Percentiles rank a stretch among this genome's conserved stretches.
Evolutionary conservation across 345 rosid species (phyloP).

Genomic region (Noccaea caerulescens): DNA sequence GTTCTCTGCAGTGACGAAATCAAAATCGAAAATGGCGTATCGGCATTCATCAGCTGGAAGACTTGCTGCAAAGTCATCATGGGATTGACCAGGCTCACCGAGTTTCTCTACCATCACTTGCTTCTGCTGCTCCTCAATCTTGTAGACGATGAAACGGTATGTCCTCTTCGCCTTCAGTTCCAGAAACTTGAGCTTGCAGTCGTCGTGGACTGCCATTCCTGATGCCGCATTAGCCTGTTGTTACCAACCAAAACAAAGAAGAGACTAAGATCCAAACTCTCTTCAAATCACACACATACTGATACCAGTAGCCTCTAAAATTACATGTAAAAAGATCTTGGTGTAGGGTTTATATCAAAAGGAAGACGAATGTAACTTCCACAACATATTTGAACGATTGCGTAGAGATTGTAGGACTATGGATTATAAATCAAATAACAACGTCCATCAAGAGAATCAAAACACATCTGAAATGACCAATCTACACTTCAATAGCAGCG

Average conservation of each 20-base stretch:
- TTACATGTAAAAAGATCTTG: slow-evolving; percentile 7
- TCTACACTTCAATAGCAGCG: neutral
- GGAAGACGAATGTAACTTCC: neutral
- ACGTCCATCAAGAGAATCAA: neutral
- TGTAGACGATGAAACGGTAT: slow-evolving; percentile 56
- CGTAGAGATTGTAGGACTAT: neutral
- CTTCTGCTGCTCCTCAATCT: slow-evolving; percentile 64
- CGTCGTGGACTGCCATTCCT: slow-evolving; percentile 67
- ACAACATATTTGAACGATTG: neutral
- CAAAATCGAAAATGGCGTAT: slow-evolving; percentile 53
- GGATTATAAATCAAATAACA: neutral
- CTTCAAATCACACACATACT: slow-evolving; percentile 14
- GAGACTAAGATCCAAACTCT: neutral
- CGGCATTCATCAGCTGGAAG: slow-evolving; percentile 58
- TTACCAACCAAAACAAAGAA: slow-evolving; percentile 8
- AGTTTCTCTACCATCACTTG: slow-evolving; percentile 60
- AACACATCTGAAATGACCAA: slow-evolving; percentile 12
- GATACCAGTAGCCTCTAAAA: neutral
- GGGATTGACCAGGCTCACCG: slow-evolving; percentile 55
- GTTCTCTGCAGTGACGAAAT: slow-evolving; percentile 61
- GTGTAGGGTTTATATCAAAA: neutral
- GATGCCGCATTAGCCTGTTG: slow-evolving; percentile 62
- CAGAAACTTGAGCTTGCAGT: slow-evolving; percentile 61
- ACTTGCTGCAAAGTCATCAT: slow-evolving; percentile 56
- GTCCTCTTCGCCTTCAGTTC: slow-evolving; percentile 63